These are phyloP conservation scores for Mycena floridula DNA, from an alignment of 768 basidiomycete genomes.

Conservation along the genomic window DNA sequence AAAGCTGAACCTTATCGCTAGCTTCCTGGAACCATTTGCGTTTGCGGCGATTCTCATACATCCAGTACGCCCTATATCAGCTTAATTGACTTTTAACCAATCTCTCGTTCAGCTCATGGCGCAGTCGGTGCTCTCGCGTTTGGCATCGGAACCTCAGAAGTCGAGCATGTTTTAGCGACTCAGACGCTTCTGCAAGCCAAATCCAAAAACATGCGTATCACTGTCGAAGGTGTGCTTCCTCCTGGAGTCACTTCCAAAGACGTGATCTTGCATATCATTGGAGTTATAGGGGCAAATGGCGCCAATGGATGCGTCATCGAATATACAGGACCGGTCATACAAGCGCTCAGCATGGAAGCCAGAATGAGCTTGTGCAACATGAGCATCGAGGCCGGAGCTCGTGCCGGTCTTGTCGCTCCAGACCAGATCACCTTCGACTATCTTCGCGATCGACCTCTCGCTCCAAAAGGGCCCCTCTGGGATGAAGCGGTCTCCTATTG, in stretches of 20 bases:
- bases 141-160: constrained; percentile 64
- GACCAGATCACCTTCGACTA: constrained; percentile 57
- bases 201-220: constrained; percentile 61
- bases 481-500: constrained; percentile 54
- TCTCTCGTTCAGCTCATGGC: constrained; percentile 41
- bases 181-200: constrained; percentile 57
- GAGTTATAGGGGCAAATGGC: constrained; percentile 58
- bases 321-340: constrained; percentile 52
- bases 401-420: constrained; percentile 62
- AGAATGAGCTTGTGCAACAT: constrained; percentile 60
- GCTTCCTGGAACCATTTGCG: constrained; percentile 42
- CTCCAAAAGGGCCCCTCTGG: constrained; percentile 53
- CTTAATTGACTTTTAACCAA: constrained; percentile 1
- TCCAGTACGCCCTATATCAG: constrained; percentile 37
- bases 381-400: constrained; percentile 63
- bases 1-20: constrained; percentile 8
- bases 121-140: constrained; percentile 64
- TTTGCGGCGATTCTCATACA: constrained; percentile 65
- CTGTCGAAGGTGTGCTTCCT: constrained; percentile 47
- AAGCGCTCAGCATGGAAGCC: constrained; percentile 52
- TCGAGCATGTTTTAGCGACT: constrained; percentile 68
- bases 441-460: constrained; percentile 50
- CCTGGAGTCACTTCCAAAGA: constrained; percentile 58
- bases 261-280: constrained; percentile 59
- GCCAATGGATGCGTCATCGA: constrained; percentile 61